Conservation (phyloP, 1,284 basidiomycete species). For the Cutaneotrichosporon arboriforme region DNA sequence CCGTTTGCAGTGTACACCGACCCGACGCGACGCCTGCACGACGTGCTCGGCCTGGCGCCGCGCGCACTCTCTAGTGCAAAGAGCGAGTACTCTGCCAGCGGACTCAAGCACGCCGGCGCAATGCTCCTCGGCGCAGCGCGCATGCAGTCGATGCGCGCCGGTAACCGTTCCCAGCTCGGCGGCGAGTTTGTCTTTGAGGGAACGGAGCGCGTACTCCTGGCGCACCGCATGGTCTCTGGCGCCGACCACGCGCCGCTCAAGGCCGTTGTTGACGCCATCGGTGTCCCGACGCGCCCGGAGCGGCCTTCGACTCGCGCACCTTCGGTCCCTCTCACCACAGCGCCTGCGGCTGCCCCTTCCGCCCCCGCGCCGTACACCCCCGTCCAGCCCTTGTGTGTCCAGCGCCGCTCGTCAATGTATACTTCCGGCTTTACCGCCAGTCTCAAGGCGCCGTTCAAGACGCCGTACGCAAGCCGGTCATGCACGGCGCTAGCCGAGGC, state of each 20-base stretch:
- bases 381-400: not conserved
- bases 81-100: conserved; percentile 51
- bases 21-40: conserved; percentile 63
- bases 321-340: no score
- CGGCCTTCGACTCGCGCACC: no score
- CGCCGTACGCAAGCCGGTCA: no score
- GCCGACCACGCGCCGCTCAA: conserved; percentile 64
- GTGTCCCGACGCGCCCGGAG: not conserved
- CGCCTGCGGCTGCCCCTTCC: no score
- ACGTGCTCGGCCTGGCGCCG: conserved; percentile 65
- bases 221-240: conserved; percentile 51
- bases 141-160: conserved; percentile 10
- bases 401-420: not conserved
- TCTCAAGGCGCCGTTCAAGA: no score
- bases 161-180: conserved; percentile 58
- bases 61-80: conserved; percentile 48
- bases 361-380: no score
- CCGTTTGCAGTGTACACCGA: conserved; percentile 66
- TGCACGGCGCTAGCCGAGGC: no score
- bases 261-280: conserved; percentile 53
- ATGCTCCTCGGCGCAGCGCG: conserved; percentile 12
- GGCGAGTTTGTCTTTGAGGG: conserved; percentile 84
- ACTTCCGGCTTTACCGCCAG: no score
- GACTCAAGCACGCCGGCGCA: conserved; percentile 3
- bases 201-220: conserved; percentile 42